Evolutionary conservation across 768 basidiomycete species (phyloP).

Genomic region (Epithele typhae): DNA sequence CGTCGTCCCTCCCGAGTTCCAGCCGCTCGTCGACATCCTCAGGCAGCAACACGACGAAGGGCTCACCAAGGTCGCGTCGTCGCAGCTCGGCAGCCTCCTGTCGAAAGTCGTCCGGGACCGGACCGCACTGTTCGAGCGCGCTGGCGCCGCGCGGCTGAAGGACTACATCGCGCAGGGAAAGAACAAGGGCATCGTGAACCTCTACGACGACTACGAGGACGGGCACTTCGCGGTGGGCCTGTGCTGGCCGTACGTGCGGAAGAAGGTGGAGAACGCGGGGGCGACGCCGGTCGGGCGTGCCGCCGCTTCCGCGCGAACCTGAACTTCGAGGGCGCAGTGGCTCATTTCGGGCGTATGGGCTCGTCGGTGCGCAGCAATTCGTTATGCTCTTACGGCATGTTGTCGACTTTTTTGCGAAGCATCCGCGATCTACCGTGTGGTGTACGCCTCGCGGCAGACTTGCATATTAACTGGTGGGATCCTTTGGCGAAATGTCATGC

Average conservation of each 20-base stretch:
- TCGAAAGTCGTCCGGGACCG: slow-evolving; percentile 4
- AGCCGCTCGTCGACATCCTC: slow-evolving; percentile 22
- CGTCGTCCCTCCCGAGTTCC: slow-evolving; percentile 15
- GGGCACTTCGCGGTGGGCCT: slow-evolving; percentile 13
- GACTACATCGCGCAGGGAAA: slow-evolving; percentile 23
- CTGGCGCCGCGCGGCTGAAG: slow-evolving; percentile 21
- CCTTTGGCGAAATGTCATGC: too few species aligned
- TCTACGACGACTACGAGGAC: slow-evolving; percentile 4
- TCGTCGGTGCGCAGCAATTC: too few species aligned
- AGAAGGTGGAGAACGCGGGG: background rate
- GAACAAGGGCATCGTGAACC: slow-evolving; percentile 13
- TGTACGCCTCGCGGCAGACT: too few species aligned
- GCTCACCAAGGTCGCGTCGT: slow-evolving; percentile 15
- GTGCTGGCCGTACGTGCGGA: slow-evolving; percentile 6
- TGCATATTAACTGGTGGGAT: too few species aligned
- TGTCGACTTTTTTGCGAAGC: too few species aligned
- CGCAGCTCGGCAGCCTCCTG: slow-evolving; percentile 23
- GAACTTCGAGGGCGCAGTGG: too few species aligned
- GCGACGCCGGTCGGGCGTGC: too few species aligned
- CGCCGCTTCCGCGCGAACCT: too few species aligned
- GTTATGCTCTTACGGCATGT: too few species aligned
- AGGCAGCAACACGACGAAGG: slow-evolving; percentile 18
- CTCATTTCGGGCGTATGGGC: too few species aligned
- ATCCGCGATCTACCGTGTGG: too few species aligned
- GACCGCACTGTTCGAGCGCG: slow-evolving; percentile 13